These are phyloP conservation scores for Sugiyamaella xylanicola DNA, from an alignment of 1,139 yeast genomes.

Conservation along the genomic window DNA sequence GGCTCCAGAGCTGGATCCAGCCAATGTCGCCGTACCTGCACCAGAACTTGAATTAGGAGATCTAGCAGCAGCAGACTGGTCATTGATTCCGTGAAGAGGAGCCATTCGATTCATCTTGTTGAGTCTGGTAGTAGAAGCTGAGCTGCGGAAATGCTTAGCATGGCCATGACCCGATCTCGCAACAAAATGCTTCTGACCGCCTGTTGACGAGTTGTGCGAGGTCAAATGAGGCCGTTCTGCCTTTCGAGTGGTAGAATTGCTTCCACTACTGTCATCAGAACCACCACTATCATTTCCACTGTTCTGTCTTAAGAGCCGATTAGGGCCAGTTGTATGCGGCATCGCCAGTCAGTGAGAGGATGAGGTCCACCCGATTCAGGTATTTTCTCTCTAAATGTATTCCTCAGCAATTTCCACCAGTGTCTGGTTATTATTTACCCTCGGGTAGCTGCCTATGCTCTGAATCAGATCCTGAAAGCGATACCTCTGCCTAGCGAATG, in stretches of 20 bases:
- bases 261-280: slow-evolving; percentile 16
- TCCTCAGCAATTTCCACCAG: too few species aligned
- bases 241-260: neutral
- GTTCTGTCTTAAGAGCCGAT: slow-evolving; percentile 1
- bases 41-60: slow-evolving; percentile 8
- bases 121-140: slow-evolving; percentile 26
- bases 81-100: slow-evolving; percentile 18
- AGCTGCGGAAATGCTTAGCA: slow-evolving; percentile 25
- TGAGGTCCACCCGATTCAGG: too few species aligned
- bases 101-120: slow-evolving; percentile 22
- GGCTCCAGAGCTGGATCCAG: neutral
- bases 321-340: slow-evolving; percentile 12
- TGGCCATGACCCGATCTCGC: slow-evolving; percentile 22
- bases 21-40: neutral
- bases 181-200: slow-evolving; percentile 25
- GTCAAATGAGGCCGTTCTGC: slow-evolving; percentile 1
- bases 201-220: slow-evolving; percentile 5
- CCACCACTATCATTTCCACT: slow-evolving; percentile 15
- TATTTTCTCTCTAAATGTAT: too few species aligned
- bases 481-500: too few species aligned
- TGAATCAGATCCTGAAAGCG: too few species aligned
- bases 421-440: too few species aligned
- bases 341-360: slow-evolving; percentile 12
- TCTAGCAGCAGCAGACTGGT: slow-evolving; percentile 6
- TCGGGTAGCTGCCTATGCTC: too few species aligned